Evolutionary conservation across 2,329 filamentous ascomycete species (phyloP).

Genomic region (Aspergillus glaucus): DNA sequence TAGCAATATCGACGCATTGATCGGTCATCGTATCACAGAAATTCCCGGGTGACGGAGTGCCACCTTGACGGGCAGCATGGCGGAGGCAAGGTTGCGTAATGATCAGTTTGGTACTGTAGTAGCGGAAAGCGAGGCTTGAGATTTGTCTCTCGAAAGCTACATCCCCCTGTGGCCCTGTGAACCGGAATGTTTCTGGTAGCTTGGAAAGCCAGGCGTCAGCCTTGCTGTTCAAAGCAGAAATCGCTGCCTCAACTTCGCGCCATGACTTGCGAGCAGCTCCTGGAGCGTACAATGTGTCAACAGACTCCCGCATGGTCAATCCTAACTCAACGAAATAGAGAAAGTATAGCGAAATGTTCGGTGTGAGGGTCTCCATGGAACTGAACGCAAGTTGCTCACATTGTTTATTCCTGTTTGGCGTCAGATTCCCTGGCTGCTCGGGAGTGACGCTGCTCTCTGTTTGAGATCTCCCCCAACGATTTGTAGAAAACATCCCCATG

Average conservation of each 20-base stretch:
- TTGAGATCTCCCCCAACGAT: conserved; percentile 7
- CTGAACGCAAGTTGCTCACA: conserved; percentile 16
- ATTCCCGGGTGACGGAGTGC: conserved; percentile 18
- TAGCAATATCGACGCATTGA: conserved; percentile 32
- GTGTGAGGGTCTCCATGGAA: conserved; percentile 24
- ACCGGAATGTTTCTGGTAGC: conserved; percentile 33
- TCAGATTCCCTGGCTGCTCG: conserved; percentile 9
- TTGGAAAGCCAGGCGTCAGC: conserved; percentile 34
- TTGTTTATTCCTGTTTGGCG: conserved; percentile 9
- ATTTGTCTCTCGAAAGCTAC: conserved; percentile 27
- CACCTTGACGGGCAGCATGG: conserved; percentile 25
- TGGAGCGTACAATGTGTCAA: conserved; percentile 35
- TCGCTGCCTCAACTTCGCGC: conserved; percentile 31
- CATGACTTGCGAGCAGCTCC: conserved; percentile 28
- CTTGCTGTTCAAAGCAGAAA: conserved; percentile 27
- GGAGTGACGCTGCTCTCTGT: conserved; percentile 6
- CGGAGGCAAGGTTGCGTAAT: conserved; percentile 40
- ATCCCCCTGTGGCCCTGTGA: conserved; percentile 20
- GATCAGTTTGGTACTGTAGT: conserved; percentile 38
- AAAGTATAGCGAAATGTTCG: conserved; percentile 35
- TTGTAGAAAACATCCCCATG: conserved; percentile 17
- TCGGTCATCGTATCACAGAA: conserved; percentile 30
- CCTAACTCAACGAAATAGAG: conserved; percentile 34
- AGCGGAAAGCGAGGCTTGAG: conserved; percentile 34
- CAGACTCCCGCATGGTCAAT: conserved; percentile 29